Evolutionary conservation across 2,329 filamentous ascomycete species (phyloP).

Genomic region (Pyrenochaeta sp.): DNA sequence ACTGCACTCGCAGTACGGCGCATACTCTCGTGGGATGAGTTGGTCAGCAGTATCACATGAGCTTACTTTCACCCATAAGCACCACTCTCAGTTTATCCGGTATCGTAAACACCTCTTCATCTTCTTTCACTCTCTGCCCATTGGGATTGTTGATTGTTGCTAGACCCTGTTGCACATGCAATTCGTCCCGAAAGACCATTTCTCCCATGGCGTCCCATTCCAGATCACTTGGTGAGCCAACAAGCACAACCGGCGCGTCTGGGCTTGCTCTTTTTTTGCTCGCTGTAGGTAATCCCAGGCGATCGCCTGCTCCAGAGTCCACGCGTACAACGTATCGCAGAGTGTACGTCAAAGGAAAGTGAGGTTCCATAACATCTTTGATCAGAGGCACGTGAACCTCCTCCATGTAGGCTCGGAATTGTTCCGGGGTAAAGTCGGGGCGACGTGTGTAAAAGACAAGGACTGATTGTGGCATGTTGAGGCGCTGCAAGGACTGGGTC

Average conservation of each 20-base stretch:
- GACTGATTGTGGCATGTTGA: constrained; percentile 20
- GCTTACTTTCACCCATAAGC: constrained; percentile 16
- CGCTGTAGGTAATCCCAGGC: constrained; percentile 22
- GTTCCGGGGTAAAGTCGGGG: constrained; percentile 21
- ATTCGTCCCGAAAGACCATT: constrained; percentile 31
- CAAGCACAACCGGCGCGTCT: constrained; percentile 26
- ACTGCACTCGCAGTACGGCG: no score
- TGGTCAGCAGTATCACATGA: background rate
- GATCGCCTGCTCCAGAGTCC: constrained; percentile 25
- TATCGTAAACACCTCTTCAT: constrained; percentile 29
- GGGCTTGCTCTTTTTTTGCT: constrained; percentile 11
- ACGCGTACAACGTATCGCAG: constrained; percentile 25
- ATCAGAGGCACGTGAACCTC: constrained; percentile 22
- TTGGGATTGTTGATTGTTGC: constrained; percentile 22
- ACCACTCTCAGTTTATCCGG: constrained; percentile 19
- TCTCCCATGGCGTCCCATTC: constrained; percentile 31
- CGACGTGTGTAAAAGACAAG: constrained; percentile 27
- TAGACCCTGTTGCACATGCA: constrained; percentile 32
- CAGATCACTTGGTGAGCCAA: constrained; percentile 24
- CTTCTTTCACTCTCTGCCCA: constrained; percentile 27
- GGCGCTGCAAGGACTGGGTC: background rate
- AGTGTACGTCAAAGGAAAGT: constrained; percentile 12
- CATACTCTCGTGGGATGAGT: no score
- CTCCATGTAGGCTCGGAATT: constrained; percentile 28
- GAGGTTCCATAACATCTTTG: constrained; percentile 23